A percentile compares a stretch with the other conserved stretches of the same genome.
Evolutionary conservation across 345 rosid species (phyloP).

Genomic region (Noccaea bulbosa): DNA sequence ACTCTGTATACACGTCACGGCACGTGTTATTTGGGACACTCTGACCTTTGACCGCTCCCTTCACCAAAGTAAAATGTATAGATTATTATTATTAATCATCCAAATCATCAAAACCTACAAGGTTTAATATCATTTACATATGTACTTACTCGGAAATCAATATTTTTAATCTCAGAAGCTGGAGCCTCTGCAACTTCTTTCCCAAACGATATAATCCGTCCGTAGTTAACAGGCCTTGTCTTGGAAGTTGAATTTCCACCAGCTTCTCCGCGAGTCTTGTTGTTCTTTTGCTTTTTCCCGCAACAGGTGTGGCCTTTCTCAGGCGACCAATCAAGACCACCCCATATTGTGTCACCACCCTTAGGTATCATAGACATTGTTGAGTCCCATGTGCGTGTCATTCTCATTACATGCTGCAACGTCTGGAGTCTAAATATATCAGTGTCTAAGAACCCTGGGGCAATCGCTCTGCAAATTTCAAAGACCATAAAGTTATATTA

Average conservation of each 20-base stretch:
- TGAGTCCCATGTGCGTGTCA: slow-evolving; percentile 94
- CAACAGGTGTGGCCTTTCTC: slow-evolving; percentile 64
- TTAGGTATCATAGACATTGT: slow-evolving; percentile 95
- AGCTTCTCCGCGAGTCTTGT: slow-evolving; percentile 48
- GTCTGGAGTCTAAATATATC: slow-evolving; percentile 88
- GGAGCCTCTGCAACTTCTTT: slow-evolving; percentile 75
- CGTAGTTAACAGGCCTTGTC: slow-evolving; percentile 58
- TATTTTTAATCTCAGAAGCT: slow-evolving; percentile 65
- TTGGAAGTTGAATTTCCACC: slow-evolving; percentile 47
- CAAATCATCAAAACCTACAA: not conserved
- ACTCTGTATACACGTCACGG: slow-evolving; percentile 91
- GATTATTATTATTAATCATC: slow-evolving; percentile 5
- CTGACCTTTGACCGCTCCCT: slow-evolving; percentile 83
- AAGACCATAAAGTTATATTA: slow-evolving; percentile 21
- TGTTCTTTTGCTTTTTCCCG: slow-evolving; percentile 51
- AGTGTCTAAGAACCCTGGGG: slow-evolving; percentile 81
- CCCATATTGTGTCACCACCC: slow-evolving; percentile 98
- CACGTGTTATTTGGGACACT: slow-evolving; percentile 71
- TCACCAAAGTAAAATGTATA: slow-evolving; percentile 38
- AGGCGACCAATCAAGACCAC: slow-evolving; percentile 91
- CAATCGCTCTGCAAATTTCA: slow-evolving; percentile 73
- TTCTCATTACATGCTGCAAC: slow-evolving; percentile 76
- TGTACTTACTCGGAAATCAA: slow-evolving; percentile 78
- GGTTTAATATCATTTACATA: slow-evolving; percentile 10
- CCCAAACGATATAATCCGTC: slow-evolving; percentile 90